These are phyloP conservation scores for Pleurotus ostreatus DNA, from an alignment of 768 basidiomycete genomes.

Conservation along the genomic window DNA sequence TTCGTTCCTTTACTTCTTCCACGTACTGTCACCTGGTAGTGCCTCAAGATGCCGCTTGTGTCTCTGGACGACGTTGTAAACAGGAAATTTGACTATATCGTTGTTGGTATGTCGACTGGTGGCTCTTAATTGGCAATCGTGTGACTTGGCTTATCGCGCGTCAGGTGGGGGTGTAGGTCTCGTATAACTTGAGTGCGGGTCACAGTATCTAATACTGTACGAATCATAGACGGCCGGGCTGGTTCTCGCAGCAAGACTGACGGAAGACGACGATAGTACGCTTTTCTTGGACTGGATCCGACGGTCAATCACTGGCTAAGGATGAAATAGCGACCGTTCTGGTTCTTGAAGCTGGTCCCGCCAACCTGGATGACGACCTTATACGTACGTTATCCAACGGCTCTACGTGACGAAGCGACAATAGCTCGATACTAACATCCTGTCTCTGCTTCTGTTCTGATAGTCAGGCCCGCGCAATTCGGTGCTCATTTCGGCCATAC, in stretches of 20 bases:
- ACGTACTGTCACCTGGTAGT: too few relatives aligned
- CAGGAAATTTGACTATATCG: background rate
- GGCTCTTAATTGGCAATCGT: background rate
- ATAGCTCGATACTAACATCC: too few relatives aligned
- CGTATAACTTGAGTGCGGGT: background rate
- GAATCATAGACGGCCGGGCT: constrained; percentile 13
- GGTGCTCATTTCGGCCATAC: constrained; percentile 15
- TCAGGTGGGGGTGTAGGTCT: constrained; percentile 2
- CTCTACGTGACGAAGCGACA: background rate
- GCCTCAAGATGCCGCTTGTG: background rate
- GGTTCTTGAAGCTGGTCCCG: constrained; percentile 15
- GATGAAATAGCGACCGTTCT: constrained; percentile 6
- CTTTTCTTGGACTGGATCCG: background rate
- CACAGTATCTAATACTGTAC: background rate
- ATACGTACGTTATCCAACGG: constrained; percentile 1
- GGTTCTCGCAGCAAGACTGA: constrained; percentile 12
- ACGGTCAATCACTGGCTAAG: background rate
- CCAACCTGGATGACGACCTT: constrained; percentile 10
- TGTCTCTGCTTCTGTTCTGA: too few relatives aligned
- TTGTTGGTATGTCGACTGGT: background rate
- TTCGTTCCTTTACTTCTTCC: too few relatives aligned
- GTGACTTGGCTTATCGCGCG: background rate
- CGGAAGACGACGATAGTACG: constrained; percentile 11
- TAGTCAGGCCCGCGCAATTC: constrained; percentile 7
- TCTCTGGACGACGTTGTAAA: background rate